Evolutionary conservation across 805 yeast species (phyloP), one percentile per base, ranked within the genome.

Genomic region (Lipomyces yamanashiensis): DNA sequence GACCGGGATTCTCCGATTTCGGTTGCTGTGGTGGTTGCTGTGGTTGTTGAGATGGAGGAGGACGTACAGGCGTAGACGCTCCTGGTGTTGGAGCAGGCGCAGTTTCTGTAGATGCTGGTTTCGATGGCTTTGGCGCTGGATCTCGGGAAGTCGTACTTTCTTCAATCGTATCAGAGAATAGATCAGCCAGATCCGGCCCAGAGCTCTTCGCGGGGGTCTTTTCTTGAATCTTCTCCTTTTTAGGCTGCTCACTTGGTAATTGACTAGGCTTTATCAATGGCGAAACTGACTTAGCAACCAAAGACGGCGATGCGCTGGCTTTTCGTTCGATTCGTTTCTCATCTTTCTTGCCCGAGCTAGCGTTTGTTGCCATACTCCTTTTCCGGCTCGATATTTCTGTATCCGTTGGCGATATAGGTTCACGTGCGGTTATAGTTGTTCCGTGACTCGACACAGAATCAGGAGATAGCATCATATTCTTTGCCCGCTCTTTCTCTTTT

Each of bases 111-210:
- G 33, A 13, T 28, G 15, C 48, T 53, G 45, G 37, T 53, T 44
- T 39, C 12, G 58, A 9, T 15, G 13, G 47, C 12, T n/a, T 47
- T 23, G 15, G 55, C 8, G 33, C 57, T 39, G 50, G 51, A 28
- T 34, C 33, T 45, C 33, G n/a, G 21, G 58, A 6, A 10, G 40
- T 40, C 9, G 13, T 13, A n/a, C 19, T 28, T 23, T 50, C 56
- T 1, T 59, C 63, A 4, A 37, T 17, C 21, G 61, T 28, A 51
- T 64, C 67, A n/a, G 66, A 57, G 43, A 64, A 64, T 28, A 64
- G 40, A 49, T 64, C 66, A 1, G 59, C 58, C 28, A 64, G 37
- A 12, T 64, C 66, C 36, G 67, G 67, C 19, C 67, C 67, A 2
- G 17, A 15, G 33, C 34, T 51, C 21, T 55, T 19, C 53, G 47